Percentiles rank a stretch among this genome's conserved stretches.
Conservation (phyloP, 148 eudicot genomes). For the Amaranthus hypochondriacus region DNA sequence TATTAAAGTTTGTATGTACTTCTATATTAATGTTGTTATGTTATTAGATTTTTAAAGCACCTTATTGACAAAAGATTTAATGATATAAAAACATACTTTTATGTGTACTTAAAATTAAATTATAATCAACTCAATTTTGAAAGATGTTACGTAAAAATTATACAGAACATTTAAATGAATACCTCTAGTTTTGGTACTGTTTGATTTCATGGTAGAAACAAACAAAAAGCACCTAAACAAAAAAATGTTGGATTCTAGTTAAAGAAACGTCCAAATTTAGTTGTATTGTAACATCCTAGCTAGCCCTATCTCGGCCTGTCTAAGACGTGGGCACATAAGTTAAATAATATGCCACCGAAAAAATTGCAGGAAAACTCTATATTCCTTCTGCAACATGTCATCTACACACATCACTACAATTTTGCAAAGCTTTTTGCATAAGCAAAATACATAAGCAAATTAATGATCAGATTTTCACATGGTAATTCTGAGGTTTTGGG, state of each 20-base stretch:
- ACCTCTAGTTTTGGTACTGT: too few relatives aligned
- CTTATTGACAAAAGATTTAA: too few relatives aligned
- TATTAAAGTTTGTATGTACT: too few relatives aligned
- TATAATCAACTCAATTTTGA: too few relatives aligned
- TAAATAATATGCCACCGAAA: not conserved
- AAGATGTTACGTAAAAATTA: too few relatives aligned
- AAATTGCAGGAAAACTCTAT: not conserved
- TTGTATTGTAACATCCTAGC: slow-evolving; percentile 2
- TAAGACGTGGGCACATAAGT: not conserved
- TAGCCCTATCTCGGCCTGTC: not conserved
- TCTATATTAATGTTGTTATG: too few relatives aligned
- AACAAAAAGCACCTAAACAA: not conserved
- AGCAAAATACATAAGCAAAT: not conserved
- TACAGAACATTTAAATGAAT: too few relatives aligned
- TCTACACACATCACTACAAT: not conserved
- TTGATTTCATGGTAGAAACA: not conserved
- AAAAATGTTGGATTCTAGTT: not conserved
- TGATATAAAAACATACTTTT: too few relatives aligned
- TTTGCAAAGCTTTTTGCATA: not conserved
- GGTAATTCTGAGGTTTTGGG: too few relatives aligned
- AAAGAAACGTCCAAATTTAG: not conserved
- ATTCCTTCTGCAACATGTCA: slow-evolving; percentile 1
- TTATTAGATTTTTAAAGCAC: too few relatives aligned
- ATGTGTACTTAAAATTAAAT: too few relatives aligned
- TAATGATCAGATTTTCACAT: not conserved